Conservation (phyloP, 2,329 filamentous ascomycete genomes). For the Chrysosporium queenslandicum region DNA sequence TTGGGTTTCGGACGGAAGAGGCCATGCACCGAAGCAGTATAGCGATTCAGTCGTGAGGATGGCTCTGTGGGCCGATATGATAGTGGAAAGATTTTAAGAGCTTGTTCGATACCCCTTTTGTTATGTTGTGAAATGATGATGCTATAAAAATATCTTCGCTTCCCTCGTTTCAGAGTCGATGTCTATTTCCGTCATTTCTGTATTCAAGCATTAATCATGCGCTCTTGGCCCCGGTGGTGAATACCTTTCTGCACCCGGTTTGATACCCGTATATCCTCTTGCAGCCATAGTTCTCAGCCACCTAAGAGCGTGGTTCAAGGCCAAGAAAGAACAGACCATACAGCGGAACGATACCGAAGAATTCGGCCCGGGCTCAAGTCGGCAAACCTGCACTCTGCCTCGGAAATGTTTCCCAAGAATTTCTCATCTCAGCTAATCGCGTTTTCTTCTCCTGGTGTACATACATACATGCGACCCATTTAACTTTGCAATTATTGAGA, state of each 20-base stretch:
- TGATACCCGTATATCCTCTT: too few relatives aligned
- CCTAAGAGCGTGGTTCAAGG: too few relatives aligned
- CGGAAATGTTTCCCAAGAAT: neutral
- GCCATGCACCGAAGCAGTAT: conserved; percentile 56
- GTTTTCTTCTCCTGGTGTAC: neutral
- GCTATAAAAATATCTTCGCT: neutral
- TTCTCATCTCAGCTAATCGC: neutral
- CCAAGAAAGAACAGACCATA: too few relatives aligned
- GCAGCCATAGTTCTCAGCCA: too few relatives aligned
- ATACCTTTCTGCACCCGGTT: too few relatives aligned
- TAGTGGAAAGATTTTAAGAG: neutral
- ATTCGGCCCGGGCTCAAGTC: neutral
- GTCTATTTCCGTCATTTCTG: neutral
- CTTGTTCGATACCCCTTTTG: conserved; percentile 7
- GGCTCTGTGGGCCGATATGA: neutral
- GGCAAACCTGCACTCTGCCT: neutral
- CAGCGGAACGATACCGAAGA: too few relatives aligned
- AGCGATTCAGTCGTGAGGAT: conserved; percentile 25
- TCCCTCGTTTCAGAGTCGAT: neutral
- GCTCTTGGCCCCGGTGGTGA: too few relatives aligned
- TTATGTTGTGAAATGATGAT: neutral
- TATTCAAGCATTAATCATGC: neutral
- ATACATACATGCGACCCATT: neutral
- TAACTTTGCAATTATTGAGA: neutral
- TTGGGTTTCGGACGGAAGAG: conserved; percentile 74